Evolutionary conservation across 2,329 filamentous ascomycete species (phyloP).

Genomic region (Daldinia sp.): DNA sequence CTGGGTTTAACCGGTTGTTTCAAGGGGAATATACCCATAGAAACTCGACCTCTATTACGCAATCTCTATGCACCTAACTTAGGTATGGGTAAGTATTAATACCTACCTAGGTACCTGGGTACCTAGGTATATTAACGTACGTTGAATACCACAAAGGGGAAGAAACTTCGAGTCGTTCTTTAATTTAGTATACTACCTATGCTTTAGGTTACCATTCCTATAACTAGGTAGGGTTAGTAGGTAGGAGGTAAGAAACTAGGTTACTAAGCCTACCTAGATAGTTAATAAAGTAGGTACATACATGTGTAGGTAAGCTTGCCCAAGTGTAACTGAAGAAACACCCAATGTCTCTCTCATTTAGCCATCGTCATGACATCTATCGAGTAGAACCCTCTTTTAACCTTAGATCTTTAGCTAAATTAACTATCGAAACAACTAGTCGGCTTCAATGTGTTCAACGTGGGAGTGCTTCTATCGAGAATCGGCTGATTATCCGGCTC

Average conservation of each 20-base stretch:
- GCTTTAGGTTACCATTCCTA: too few species aligned
- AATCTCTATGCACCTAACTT: not conserved
- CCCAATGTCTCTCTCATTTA: not conserved
- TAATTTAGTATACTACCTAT: too few species aligned
- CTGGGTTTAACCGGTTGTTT: not conserved
- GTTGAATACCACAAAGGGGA: too few species aligned
- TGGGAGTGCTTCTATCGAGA: slow-evolving; percentile 8
- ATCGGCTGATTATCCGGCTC: slow-evolving; percentile 26
- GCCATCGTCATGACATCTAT: not conserved
- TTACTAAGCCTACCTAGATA: not conserved
- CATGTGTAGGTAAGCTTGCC: not conserved
- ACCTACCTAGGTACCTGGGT: too few species aligned
- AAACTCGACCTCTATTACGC: not conserved
- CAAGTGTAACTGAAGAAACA: not conserved
- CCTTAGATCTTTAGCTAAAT: not conserved
- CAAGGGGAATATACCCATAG: not conserved
- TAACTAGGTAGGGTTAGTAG: too few species aligned
- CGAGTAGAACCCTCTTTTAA: not conserved
- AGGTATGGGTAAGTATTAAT: too few species aligned
- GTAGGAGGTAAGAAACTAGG: not conserved
- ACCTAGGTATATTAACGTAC: too few species aligned
- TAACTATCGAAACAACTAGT: slow-evolving; percentile 5
- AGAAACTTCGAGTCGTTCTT: too few species aligned
- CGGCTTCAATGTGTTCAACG: slow-evolving; percentile 2
- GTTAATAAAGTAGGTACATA: not conserved